phyloP scores from a whole-genome alignment of 139 green algal genomes.

The Closterium sp. region DNA sequence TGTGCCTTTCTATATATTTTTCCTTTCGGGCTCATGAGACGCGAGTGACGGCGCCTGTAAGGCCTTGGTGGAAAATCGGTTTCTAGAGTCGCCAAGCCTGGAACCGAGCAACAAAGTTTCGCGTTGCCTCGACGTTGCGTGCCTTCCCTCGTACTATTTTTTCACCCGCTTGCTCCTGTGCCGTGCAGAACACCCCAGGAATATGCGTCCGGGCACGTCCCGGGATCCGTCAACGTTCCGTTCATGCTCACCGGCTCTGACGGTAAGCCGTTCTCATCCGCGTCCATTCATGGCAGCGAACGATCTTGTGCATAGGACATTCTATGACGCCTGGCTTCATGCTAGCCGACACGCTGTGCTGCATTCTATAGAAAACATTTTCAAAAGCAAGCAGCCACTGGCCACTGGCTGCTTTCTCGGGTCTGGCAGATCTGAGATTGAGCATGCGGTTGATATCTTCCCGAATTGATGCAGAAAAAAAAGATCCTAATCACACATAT shows the following conservation, averaged over 20 bases:
- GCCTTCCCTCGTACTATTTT: no score
- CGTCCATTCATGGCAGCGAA: not conserved
- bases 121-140: not conserved
- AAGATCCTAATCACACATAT: not conserved
- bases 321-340: not conserved
- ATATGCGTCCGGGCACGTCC: not conserved
- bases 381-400: no score
- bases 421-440: no score
- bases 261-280: not conserved
- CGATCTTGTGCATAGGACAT: not conserved
- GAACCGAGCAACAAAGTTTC: no score
- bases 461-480: not conserved
- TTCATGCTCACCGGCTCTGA: not conserved
- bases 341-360: not conserved
- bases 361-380: no score
- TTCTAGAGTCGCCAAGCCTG: no score
- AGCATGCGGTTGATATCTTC: not conserved
- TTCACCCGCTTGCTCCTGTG: not conserved
- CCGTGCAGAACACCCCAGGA: not conserved
- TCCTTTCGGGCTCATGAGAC: no score
- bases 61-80: no score
- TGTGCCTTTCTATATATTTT: no score
- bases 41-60: no score
- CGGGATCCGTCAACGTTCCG: not conserved
- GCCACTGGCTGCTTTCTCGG: no score